Conservation (phyloP, 83 land plant species). For the Thuja plicata region DNA sequence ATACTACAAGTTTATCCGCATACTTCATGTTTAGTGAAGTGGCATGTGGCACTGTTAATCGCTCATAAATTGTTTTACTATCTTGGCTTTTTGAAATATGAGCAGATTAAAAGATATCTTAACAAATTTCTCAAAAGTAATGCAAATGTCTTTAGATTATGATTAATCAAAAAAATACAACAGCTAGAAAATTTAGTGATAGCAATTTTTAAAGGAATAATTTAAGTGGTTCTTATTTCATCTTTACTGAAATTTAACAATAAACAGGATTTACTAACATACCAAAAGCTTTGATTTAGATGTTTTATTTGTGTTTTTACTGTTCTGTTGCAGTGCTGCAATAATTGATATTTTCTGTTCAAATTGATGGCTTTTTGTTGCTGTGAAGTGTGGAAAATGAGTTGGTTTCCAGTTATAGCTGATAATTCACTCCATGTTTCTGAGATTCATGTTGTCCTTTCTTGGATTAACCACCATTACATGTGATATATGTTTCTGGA, state of each 20-base stretch:
- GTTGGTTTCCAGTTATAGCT: neutral
- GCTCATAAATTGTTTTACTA: neutral
- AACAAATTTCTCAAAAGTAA: neutral
- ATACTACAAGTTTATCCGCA: neutral
- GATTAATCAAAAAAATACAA: neutral
- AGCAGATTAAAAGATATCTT: neutral
- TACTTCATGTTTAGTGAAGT: neutral
- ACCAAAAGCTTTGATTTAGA: neutral
- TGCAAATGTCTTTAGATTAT: neutral
- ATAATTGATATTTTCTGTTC: neutral
- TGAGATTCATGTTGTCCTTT: neutral
- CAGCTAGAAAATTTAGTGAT: neutral
- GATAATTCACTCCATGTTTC: neutral
- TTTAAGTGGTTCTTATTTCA: neutral
- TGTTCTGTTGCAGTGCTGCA: neutral
- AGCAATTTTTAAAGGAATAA: neutral
- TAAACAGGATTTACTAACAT: neutral
- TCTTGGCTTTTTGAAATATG: neutral
- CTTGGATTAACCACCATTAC: neutral
- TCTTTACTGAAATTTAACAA: neutral
- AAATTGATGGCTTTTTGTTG: neutral
- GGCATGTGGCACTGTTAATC: neutral
- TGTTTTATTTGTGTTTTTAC: neutral
- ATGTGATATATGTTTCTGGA: neutral
- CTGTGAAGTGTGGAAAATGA: neutral